phyloP scores from a whole-genome alignment of 163 green algal genomes.

The Trebouxiophyceae sp. region DNA sequence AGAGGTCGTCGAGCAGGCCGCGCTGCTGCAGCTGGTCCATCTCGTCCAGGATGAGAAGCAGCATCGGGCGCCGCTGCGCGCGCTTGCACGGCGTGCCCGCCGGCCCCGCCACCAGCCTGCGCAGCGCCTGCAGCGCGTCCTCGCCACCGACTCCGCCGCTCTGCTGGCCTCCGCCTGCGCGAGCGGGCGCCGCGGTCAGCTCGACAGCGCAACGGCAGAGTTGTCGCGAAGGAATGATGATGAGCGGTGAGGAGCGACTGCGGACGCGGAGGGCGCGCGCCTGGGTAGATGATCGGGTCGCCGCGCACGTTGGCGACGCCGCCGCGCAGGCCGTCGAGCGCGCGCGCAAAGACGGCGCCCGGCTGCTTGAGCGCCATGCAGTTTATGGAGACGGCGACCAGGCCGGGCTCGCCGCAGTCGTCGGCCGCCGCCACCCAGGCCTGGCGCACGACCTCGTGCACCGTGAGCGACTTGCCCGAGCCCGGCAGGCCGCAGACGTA shows the following conservation, averaged over 20 bases:
- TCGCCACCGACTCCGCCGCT: no score
- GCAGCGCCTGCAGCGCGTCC: neutral
- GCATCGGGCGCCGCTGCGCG: constrained; percentile 14
- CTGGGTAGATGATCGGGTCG: constrained; percentile 9
- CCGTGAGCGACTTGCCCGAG: constrained; percentile 48
- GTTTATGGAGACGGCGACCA: constrained; percentile 39
- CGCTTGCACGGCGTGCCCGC: neutral
- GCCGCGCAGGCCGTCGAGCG: constrained; percentile 14
- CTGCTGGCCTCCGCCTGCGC: no score
- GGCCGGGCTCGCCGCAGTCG: neutral
- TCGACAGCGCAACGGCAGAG: no score
- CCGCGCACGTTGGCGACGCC: neutral
- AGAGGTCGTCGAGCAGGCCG: constrained; percentile 39
- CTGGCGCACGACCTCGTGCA: constrained; percentile 20
- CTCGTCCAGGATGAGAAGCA: constrained; percentile 54
- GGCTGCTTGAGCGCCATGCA: constrained; percentile 45
- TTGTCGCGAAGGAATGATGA: no score
- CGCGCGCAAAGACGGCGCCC: constrained; percentile 14
- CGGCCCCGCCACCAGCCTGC: neutral
- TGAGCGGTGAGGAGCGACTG: no score
- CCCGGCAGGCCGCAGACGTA: constrained; percentile 42
- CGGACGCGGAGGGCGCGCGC: no score
- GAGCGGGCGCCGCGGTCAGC: no score
- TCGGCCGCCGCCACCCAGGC: neutral
- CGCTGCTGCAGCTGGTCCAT: constrained; percentile 43